Conservation (phyloP, 1,284 basidiomycete genomes). For the Rhodotorula sp. region DNA sequence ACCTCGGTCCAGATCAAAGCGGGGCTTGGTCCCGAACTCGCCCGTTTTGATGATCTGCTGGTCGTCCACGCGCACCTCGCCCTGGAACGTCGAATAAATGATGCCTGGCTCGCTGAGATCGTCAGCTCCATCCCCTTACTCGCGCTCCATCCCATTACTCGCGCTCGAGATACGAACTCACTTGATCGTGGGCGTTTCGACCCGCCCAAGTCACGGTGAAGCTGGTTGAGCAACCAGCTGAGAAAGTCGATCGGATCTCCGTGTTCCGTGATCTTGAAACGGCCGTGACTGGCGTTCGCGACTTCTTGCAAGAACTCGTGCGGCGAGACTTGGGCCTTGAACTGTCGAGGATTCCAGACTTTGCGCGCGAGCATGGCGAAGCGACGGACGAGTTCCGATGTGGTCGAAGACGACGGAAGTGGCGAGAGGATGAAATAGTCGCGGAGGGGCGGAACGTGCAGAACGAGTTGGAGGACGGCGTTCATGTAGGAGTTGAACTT, state of each 20-base stretch:
- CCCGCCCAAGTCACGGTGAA: conserved; percentile 89
- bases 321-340: conserved; percentile 97
- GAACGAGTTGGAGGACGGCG: conserved; percentile 87
- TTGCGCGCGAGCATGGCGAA: conserved; percentile 80
- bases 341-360: conserved; percentile 90
- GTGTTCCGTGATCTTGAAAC: conserved; percentile 87
- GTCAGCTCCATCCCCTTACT: background rate
- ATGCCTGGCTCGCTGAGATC: conserved; percentile 58
- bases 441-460: conserved; percentile 85
- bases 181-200: conserved; percentile 81
- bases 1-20: conserved; percentile 90
- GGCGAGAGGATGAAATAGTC: conserved; percentile 62
- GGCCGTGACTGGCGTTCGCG: conserved; percentile 76
- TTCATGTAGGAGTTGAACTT: conserved; percentile 97
- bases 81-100: conserved; percentile 91
- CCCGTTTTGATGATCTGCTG: conserved; percentile 80
- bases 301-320: conserved; percentile 99
- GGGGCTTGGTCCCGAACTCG: conserved; percentile 53
- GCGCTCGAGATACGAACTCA: conserved; percentile 51
- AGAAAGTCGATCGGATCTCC: conserved; percentile 96
- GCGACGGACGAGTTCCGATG: conserved; percentile 45
- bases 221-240: conserved; percentile 88
- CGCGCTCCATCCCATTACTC: background rate
- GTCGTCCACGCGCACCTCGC: conserved; percentile 85
- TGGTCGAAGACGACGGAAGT: conserved; percentile 5